Conservation (phyloP, 2,329 filamentous ascomycete genomes). For the Nemania sp. region DNA sequence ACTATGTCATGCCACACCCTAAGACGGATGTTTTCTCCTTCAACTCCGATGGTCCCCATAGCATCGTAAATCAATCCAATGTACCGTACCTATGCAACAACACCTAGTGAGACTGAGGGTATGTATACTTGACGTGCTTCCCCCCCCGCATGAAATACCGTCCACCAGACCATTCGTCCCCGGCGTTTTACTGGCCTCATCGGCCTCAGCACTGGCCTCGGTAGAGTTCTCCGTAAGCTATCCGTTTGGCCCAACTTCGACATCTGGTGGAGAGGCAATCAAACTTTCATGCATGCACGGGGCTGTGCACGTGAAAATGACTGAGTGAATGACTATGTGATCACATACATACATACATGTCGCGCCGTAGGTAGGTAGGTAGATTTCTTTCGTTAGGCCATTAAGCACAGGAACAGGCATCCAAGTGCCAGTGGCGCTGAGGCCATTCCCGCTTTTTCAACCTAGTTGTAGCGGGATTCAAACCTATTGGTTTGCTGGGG, state of each 20-base stretch:
- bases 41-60: background rate
- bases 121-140: background rate
- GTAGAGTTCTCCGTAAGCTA: slow-evolving; percentile 22
- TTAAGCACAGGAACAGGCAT: slow-evolving; percentile 22
- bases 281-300: slow-evolving; percentile 5
- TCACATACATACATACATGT: slow-evolving; percentile 20
- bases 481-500: background rate
- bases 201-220: slow-evolving; percentile 9
- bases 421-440: slow-evolving; percentile 1
- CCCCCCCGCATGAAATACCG: slow-evolving; percentile 2
- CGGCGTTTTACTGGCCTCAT: slow-evolving; percentile 4
- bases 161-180: background rate
- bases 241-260: slow-evolving; percentile 18
- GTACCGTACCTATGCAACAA: background rate
- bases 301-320: too few species aligned
- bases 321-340: slow-evolving; percentile 3
- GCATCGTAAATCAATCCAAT: too few species aligned
- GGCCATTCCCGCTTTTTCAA: slow-evolving; percentile 16
- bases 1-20: background rate
- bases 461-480: background rate
- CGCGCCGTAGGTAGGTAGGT: background rate
- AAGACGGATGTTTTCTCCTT: background rate
- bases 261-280: slow-evolving; percentile 6
- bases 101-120: slow-evolving; percentile 4
- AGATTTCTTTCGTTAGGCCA: slow-evolving; percentile 4